Base-by-base conservation (phyloP, 192 early-diverging fungal genomes). In the Radiomyces spectabilis region DNA sequence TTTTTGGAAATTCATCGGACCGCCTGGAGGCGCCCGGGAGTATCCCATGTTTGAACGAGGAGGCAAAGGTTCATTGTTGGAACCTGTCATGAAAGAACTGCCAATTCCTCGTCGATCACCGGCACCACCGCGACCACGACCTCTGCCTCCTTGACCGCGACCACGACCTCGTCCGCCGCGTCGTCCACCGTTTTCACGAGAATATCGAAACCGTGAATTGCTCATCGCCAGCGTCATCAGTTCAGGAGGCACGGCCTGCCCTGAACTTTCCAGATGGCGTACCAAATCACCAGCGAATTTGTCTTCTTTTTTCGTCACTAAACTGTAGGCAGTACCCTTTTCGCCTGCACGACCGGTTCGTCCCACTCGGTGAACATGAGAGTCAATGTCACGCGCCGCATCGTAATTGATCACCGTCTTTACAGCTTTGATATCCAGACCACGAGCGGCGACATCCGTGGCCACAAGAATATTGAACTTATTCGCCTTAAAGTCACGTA, bases 321-420 rank as follows among this genome's bases (percentile, higher is more conserved):
- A 39, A 0, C 80, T 85, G 41, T 73, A 77, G 7, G 85, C 85
- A 1, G 69, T 79, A 10, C 85, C 85, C 41, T 84, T 82, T 39
- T 79, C 82, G 27, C 85, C 85, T 37, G 85, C 85, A 50, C 85
- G 68, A 34, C 85, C 85, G 7, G 85, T 86, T 44, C 85, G 71
- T 24, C 85, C 85, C 19, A 86, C 73, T 33, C 85, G 86, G 60
- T 93, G 91, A 3, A 86, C 79, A 74, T 93, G 88, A 0, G 82
- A 77, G 63, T 93, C 88, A 47, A 91, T 91, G 57, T 93, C 91
- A 21, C 80, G 67, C 7, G 91, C 85, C 22, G 83, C 65, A 57
- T 91, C 88, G 62, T 83, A 91, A 67, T 91, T 89, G 53, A 93
- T 66, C 5, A 93, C 91, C 1, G 72, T 88, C 25, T 78, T 72